Evolutionary conservation across 202 grass and related monocot genomes (phyloP).

Genomic region (Saccharum hybrid): DNA sequence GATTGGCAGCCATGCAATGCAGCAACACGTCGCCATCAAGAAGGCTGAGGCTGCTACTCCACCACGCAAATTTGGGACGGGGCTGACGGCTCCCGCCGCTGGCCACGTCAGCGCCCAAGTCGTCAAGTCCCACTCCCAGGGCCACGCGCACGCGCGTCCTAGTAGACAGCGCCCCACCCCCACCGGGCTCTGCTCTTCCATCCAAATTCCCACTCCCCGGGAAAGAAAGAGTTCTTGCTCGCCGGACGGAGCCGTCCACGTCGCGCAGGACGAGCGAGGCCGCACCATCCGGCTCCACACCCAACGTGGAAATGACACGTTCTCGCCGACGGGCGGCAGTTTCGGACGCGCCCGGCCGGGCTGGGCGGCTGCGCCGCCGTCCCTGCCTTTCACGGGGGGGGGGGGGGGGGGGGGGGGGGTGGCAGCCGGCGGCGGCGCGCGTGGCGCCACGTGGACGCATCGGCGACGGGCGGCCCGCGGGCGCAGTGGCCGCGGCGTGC

Average conservation of each 20-base stretch:
- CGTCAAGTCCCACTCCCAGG: no score
- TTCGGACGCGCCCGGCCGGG: neutral
- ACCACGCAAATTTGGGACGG: neutral
- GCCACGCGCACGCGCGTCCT: neutral
- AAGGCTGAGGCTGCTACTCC: neutral
- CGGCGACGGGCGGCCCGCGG: neutral
- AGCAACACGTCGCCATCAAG: neutral
- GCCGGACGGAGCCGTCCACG: neutral
- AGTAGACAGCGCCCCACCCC: neutral
- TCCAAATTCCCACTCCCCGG: neutral
- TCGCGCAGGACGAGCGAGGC: neutral
- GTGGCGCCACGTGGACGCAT: neutral
- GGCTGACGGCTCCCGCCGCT: neutral
- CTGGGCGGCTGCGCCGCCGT: neutral
- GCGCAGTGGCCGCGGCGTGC: slow-evolving; percentile 16
- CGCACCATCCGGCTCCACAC: neutral
- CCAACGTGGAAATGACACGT: neutral
- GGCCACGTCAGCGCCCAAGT: neutral
- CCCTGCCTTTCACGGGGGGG: neutral
- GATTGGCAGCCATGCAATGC: neutral
- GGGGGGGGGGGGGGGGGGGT: no score
- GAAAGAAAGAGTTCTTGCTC: neutral
- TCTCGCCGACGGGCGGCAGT: neutral
- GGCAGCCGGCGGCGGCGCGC: neutral
- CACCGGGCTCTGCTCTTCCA: neutral